Evolutionary conservation across 169 alveolate species (phyloP).

Genomic region (Cryptosporidium tyzzeri): DNA sequence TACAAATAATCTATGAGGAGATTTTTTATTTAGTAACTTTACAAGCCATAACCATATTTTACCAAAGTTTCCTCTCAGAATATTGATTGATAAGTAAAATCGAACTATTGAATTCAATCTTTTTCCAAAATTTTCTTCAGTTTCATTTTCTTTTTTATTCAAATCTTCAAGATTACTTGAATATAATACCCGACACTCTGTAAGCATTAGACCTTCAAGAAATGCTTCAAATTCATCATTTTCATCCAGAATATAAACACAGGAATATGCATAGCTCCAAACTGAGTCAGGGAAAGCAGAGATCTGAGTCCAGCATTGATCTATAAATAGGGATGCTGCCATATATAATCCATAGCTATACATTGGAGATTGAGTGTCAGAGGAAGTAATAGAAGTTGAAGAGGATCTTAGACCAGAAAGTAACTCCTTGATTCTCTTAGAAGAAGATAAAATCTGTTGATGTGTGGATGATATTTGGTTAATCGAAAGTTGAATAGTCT

Average conservation of each 20-base stretch:
- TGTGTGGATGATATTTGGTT: constrained; percentile 74
- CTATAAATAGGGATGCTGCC: constrained; percentile 35
- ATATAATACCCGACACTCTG: constrained; percentile 14
- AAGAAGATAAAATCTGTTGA: constrained; percentile 58
- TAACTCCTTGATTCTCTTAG: constrained; percentile 31
- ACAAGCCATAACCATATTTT: constrained; percentile 71
- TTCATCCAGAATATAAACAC: constrained; percentile 30
- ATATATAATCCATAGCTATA: constrained; percentile 41
- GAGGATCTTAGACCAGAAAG: constrained; percentile 25
- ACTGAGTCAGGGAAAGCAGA: constrained; percentile 74
- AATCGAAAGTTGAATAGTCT: constrained; percentile 71
- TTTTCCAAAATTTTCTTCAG: constrained; percentile 39
- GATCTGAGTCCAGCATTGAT: constrained; percentile 60
- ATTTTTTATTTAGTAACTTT: constrained; percentile 30
- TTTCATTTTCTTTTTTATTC: neutral
- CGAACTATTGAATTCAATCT: constrained; percentile 46
- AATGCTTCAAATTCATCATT: constrained; percentile 14
- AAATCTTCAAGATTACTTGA: constrained; percentile 43
- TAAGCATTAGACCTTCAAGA: constrained; percentile 39
- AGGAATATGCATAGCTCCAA: constrained; percentile 70
- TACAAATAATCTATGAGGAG: constrained; percentile 22
- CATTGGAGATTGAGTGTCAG: neutral
- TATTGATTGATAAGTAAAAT: constrained; percentile 49
- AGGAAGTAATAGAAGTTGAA: neutral
- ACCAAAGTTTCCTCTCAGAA: constrained; percentile 39